Percentiles rank a stretch among this genome's conserved stretches.
Evolutionary conservation across 2,329 filamentous ascomycete species (phyloP).

Genomic region (Piedraia hortae): DNA sequence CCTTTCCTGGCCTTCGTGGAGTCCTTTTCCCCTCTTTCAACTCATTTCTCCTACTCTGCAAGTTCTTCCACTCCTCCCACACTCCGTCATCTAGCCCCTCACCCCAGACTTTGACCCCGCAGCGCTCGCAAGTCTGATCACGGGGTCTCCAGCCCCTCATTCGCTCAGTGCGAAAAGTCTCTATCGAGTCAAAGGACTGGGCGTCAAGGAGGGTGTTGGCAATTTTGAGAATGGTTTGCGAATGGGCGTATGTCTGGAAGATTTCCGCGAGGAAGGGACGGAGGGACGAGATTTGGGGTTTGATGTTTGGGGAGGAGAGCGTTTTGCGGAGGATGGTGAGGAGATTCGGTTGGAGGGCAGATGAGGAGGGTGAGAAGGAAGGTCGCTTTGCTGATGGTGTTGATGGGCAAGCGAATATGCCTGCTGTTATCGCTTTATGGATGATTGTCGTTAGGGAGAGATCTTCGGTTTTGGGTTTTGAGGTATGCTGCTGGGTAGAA

Average conservation of each 20-base stretch:
- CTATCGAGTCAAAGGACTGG: constrained; percentile 64
- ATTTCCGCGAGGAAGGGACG: constrained; percentile 65
- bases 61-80: constrained; percentile 39
- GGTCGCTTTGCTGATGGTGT: neutral
- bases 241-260: constrained; percentile 85
- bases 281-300: constrained; percentile 66
- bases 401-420: constrained; percentile 39
- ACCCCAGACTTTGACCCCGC: constrained; percentile 62
- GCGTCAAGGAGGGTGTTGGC: constrained; percentile 70
- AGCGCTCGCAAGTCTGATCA: constrained; percentile 68
- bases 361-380: neutral
- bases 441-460: constrained; percentile 48
- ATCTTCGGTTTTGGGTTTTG: constrained; percentile 34
- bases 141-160: constrained; percentile 73
- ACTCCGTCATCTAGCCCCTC: constrained; percentile 52
- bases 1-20: no score
- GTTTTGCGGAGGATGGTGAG: constrained; percentile 73
- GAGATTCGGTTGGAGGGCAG: constrained; percentile 20
- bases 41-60: no score
- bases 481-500: constrained; percentile 5
- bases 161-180: constrained; percentile 43
- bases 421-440: constrained; percentile 69
- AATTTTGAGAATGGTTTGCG: constrained; percentile 63
- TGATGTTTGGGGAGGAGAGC: constrained; percentile 48
- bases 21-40: no score